Percentiles rank a stretch among this genome's conserved stretches.
Conservation (phyloP, 768 basidiomycete species). For the Vararia minispora region DNA sequence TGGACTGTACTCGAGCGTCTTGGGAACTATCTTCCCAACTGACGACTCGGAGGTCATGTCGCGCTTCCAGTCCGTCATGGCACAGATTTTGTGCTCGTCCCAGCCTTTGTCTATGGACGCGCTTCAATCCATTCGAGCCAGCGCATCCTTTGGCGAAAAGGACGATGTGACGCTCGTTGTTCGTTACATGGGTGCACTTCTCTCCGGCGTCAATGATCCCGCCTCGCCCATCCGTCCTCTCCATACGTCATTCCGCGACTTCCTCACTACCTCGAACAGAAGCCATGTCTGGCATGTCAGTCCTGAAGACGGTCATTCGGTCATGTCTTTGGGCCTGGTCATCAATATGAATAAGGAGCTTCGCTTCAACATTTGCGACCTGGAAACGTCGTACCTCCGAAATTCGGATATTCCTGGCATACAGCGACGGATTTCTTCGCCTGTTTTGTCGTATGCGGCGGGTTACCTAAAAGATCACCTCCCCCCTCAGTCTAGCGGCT, state of each 20-base stretch:
- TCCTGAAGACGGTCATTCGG: neutral
- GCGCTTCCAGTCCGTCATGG: conserved; percentile 1
- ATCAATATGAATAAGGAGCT: neutral
- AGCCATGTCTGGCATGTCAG: neutral
- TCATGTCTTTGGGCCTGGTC: neutral
- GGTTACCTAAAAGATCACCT: neutral
- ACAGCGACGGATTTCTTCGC: neutral
- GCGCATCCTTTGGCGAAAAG: too few relatives aligned
- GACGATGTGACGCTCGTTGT: too few relatives aligned
- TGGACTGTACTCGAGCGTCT: neutral
- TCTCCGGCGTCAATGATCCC: neutral
- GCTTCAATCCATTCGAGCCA: neutral
- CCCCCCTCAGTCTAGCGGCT: too few relatives aligned
- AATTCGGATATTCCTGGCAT: neutral
- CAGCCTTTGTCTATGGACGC: neutral
- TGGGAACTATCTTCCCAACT: neutral
- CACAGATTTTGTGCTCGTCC: neutral
- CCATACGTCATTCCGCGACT: neutral
- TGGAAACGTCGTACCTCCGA: neutral
- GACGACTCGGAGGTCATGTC: neutral
- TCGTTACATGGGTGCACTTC: neutral
- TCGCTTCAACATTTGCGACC: conserved; percentile 1
- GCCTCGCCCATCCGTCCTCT: neutral
- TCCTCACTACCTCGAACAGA: neutral
- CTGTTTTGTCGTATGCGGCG: neutral